These are phyloP conservation scores for Alloascoidea africana DNA, from an alignment of 805 yeast genomes.

Conservation along the genomic window DNA sequence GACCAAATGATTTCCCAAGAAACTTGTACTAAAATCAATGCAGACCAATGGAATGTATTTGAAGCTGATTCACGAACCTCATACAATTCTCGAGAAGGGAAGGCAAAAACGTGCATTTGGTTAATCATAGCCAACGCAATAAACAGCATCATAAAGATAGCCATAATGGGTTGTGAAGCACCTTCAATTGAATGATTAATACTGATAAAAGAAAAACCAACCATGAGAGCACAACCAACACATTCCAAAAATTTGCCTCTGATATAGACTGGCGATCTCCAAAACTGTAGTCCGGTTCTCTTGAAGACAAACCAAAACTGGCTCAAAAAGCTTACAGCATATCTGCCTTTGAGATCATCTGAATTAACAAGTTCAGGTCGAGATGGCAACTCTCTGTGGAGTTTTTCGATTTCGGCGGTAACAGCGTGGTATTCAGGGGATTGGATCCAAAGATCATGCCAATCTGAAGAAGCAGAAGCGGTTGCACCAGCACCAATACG, in stretches of 20 bases:
- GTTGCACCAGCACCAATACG: conserved; percentile 77
- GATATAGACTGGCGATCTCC: conserved; percentile 33
- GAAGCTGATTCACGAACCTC: conserved; percentile 29
- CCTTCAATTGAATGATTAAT: conserved; percentile 23
- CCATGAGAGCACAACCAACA: conserved; percentile 28
- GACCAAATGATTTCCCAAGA: conserved; percentile 34
- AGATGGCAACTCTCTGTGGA: conserved; percentile 10
- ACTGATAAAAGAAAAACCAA: conserved; percentile 33
- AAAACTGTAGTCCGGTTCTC: conserved; percentile 26
- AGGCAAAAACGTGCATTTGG: conserved; percentile 15
- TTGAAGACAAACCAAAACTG: conserved; percentile 20
- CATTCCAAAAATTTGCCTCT: conserved; percentile 31
- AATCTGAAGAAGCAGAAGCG: conserved; percentile 39
- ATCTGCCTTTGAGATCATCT: background rate
- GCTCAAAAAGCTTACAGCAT: background rate
- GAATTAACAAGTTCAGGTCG: conserved; percentile 7
- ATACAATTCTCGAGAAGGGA: conserved; percentile 25
- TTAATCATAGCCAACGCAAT: conserved; percentile 23
- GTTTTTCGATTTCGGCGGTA: conserved; percentile 16
- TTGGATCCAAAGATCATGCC: conserved; percentile 46
- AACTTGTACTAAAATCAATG: conserved; percentile 24
- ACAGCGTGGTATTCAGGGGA: conserved; percentile 25
- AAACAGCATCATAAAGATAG: conserved; percentile 29
- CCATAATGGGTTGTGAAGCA: conserved; percentile 29
- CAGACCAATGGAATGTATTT: conserved; percentile 27